Evolutionary conservation across 2,329 filamentous ascomycete genomes (phyloP).

Genomic region (Ceratocystis eucalypticola): DNA sequence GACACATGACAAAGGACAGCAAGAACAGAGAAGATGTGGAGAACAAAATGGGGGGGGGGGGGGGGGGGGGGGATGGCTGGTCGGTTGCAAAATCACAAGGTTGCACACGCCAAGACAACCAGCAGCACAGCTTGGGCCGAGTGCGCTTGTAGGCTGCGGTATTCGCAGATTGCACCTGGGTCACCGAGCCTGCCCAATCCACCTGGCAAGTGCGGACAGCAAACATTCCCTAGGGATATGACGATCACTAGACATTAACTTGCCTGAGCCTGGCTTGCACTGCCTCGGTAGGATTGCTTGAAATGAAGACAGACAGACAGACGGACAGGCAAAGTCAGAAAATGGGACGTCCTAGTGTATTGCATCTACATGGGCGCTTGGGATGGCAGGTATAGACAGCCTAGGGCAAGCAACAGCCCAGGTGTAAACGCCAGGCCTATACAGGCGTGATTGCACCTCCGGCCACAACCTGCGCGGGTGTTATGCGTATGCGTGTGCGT

Average conservation of each 20-base stretch:
- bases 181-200: neutral
- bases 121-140: neutral
- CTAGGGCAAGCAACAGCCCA: no score
- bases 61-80: neutral
- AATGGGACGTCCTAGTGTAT: no score
- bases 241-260: neutral
- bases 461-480: no score
- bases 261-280: neutral
- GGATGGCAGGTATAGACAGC: no score
- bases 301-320: no score
- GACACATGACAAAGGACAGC: neutral
- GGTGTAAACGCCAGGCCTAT: no score
- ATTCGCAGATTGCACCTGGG: neutral
- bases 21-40: neutral
- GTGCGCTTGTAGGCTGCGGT: neutral
- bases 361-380: no score
- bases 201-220: neutral
- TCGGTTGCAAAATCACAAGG: neutral
- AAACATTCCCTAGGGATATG: neutral
- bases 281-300: neutral
- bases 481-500: neutral
- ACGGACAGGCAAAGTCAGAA: no score
- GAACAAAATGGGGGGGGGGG: no score
- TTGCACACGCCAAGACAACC: neutral
- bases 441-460: no score